Conservation (phyloP, 2,329 filamentous ascomycete genomes). For the Colletotrichum tropicale region DNA sequence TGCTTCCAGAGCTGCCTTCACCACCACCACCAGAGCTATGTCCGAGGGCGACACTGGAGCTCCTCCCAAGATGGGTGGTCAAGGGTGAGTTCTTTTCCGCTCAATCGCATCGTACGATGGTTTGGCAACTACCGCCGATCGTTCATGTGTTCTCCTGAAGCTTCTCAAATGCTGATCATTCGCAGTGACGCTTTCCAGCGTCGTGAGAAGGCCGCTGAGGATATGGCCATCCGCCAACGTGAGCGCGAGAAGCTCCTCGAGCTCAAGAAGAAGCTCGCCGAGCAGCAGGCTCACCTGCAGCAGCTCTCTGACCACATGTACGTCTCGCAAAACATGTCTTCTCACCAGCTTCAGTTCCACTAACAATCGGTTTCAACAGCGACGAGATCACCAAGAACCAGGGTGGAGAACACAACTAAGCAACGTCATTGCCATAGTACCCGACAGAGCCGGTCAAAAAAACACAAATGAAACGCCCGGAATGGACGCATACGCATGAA, state of each 20-base stretch:
- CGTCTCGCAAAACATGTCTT: constrained; percentile 34
- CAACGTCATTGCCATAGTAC: background rate
- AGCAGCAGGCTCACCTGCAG: constrained; percentile 83
- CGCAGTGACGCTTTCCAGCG: constrained; percentile 88
- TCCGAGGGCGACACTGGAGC: constrained; percentile 73
- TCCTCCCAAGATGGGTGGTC: constrained; percentile 57
- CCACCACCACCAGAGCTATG: constrained; percentile 68
- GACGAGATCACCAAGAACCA: constrained; percentile 78
- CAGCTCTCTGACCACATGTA: constrained; percentile 89
- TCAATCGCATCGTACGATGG: background rate
- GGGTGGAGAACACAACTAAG: constrained; percentile 70
- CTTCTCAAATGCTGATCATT: constrained; percentile 37
- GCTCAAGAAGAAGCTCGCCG: constrained; percentile 74
- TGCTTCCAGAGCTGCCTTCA: constrained; percentile 61
- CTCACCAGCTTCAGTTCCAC: background rate
- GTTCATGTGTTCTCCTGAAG: background rate
- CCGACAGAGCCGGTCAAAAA: background rate
- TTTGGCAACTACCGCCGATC: background rate
- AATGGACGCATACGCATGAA: background rate
- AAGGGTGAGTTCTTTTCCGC: constrained; percentile 49
- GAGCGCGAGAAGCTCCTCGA: constrained; percentile 88
- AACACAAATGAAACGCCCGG: background rate
- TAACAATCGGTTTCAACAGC: constrained; percentile 45
- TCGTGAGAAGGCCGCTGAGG: constrained; percentile 87
- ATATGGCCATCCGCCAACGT: constrained; percentile 82